phyloP scores from a whole-genome alignment of 495 filamentous ascomycete genomes.

The Penicillium verhagenii region DNA sequence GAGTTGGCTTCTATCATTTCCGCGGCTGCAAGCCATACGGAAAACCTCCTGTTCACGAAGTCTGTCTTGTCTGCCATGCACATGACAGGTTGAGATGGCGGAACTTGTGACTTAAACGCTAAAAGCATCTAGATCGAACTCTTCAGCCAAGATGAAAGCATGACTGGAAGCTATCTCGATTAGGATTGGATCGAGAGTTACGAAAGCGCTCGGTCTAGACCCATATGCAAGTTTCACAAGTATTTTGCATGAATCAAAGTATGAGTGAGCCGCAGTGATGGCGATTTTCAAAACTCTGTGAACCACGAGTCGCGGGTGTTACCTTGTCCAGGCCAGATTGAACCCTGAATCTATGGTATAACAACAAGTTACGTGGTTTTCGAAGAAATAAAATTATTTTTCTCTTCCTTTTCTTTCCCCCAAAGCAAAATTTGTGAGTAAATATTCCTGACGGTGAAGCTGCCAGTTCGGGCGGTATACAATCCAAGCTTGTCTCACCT shows the following conservation, averaged over 20 bases:
- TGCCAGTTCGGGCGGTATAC: no score
- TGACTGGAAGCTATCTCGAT: background rate
- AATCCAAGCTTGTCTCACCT: no score
- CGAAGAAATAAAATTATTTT: no score
- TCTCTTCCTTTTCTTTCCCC: no score
- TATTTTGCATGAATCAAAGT: background rate
- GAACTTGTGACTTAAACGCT: background rate
- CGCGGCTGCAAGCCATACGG: background rate
- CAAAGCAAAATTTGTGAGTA: no score
- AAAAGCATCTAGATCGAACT: background rate
- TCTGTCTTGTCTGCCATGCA: no score
- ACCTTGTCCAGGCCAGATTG: conserved; percentile 6
- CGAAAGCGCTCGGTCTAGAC: background rate
- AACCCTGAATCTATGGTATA: conserved; percentile 1
- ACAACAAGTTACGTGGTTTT: no score
- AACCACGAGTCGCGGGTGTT: conserved; percentile 26
- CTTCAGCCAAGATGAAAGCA: background rate
- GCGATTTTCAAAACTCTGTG: conserved; percentile 14
- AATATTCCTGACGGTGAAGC: no score
- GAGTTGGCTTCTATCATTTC: background rate
- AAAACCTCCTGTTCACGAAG: background rate
- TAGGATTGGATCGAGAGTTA: background rate
- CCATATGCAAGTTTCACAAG: background rate
- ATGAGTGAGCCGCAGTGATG: conserved; percentile 14
- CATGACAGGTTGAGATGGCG: background rate